A percentile compares a stretch with the other conserved stretches of the same genome.
Conservation (phyloP, 2,329 filamentous ascomycete genomes). For the Stagonosporopsis cucurbitacearum region DNA sequence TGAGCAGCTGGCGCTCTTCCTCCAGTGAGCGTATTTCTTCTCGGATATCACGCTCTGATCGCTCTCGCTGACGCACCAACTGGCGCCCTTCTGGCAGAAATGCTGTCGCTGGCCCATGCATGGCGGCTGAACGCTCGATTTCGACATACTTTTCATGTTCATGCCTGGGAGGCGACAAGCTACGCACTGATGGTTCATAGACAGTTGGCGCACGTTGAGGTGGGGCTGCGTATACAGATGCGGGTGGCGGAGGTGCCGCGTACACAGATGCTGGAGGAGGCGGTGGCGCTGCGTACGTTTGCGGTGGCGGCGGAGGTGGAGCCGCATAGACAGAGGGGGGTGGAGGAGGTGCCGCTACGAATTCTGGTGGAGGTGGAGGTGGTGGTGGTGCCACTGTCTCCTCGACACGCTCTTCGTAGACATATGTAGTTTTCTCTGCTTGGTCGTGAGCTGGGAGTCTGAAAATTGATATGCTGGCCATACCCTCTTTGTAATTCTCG, state of each 20-base stretch:
- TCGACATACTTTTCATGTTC: constrained; percentile 47
- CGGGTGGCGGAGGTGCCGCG: constrained; percentile 18
- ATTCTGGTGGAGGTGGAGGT: constrained; percentile 31
- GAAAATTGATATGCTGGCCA: constrained; percentile 16
- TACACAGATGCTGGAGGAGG: constrained; percentile 17
- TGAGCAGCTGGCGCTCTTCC: constrained; percentile 65
- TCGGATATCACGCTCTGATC: constrained; percentile 69
- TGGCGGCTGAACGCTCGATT: constrained; percentile 56
- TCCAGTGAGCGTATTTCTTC: constrained; percentile 76
- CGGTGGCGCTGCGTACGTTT: constrained; percentile 22
- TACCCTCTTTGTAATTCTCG: constrained; percentile 69
- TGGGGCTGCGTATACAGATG: constrained; percentile 14
- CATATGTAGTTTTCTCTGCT: constrained; percentile 46
- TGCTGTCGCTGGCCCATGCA: constrained; percentile 56
- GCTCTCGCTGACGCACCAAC: constrained; percentile 27
- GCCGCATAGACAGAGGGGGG: constrained; percentile 21
- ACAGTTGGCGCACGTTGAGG: constrained; percentile 33
- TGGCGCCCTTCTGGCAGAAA: constrained; percentile 54
- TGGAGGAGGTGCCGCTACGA: constrained; percentile 25
- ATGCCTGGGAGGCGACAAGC: constrained; percentile 42
- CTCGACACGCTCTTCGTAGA: constrained; percentile 40
- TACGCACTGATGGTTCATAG: constrained; percentile 44
- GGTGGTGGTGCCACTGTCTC: constrained; percentile 29
- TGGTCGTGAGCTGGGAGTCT: not conserved
- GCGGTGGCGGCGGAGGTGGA: constrained; percentile 18